Evolutionary conservation across 352 stramenopile genomes (phyloP), one percentile per base, ranked within the genome.

Genomic region (Globisporangium paroecandrum): DNA sequence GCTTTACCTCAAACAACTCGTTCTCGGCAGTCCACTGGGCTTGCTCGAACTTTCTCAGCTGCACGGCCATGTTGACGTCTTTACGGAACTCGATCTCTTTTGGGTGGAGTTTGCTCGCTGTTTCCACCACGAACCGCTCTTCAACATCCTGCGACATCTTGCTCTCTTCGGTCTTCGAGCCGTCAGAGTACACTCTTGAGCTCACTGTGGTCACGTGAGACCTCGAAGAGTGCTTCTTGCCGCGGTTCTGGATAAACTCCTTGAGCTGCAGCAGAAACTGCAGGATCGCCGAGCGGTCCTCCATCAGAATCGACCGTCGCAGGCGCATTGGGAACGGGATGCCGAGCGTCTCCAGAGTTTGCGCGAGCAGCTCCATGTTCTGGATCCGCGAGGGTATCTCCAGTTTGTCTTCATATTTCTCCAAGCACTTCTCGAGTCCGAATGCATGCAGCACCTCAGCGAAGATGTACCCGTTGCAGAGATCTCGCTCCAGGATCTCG

Each of bases 391-490:
- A 74, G 20, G 71, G 53, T 6, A 78, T 75, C 20, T 72, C 75
- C 1, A 41, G 56, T 1, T 32, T 64, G 55, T 89, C 78, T 25
- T 72, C 51, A 62, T 91, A 93, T 20, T 66, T 70, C 32, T 87
- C 73, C 4, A 91, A 58, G 22, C 78, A 65, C 32, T 70, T 64
- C 51, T 91, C 82, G 57, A 89, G 51, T 1, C 79, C 82, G 38
- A 81, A 71, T 4, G 76, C 41, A 32, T 87, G 72, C 20, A 93
- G 67, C 38, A 93, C 73, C 59, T 93, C 69, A 0, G 82, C 85
- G 25, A 91, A 73, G 49, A 90, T 69, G 61, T 84, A 89, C 2
- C 85, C 85, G 62, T 86, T 93, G 71, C 83, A 89, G 9, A 89
- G 68, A 64, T 93, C 83, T 32, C 75, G 66, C 58, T 91, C 85